Conservation (phyloP, 257 asterid genomes). For the Lantana camara region DNA sequence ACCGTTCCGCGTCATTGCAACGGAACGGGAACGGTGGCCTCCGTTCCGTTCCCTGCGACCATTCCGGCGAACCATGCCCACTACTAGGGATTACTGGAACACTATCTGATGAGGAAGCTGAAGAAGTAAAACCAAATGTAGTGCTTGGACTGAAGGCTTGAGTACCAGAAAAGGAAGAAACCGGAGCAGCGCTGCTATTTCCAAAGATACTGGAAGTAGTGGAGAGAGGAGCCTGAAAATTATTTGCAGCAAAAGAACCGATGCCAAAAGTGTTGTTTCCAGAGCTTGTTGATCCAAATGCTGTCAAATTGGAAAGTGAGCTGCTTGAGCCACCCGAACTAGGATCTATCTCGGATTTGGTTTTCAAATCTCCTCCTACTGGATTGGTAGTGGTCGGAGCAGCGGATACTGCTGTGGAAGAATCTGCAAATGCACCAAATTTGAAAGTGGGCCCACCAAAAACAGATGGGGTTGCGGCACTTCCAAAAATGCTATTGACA, state of each 20-base stretch:
- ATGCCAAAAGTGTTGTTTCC: constrained; percentile 40
- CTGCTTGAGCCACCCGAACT: too few relatives aligned
- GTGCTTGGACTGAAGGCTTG: constrained; percentile 17
- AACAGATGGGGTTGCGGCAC: constrained; percentile 31
- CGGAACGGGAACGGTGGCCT: too few relatives aligned
- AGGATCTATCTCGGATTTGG: constrained; percentile 29
- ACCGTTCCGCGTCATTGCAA: too few relatives aligned
- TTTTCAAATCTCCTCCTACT: constrained; percentile 35
- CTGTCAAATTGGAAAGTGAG: constrained; percentile 21
- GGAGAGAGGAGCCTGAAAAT: constrained; percentile 38
- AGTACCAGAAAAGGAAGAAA: constrained; percentile 30
- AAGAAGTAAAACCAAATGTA: constrained; percentile 39
- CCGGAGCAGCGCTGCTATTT: constrained; percentile 30
- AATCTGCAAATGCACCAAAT: constrained; percentile 35
- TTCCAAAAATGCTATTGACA: constrained; percentile 31
- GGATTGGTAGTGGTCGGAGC: constrained; percentile 30
- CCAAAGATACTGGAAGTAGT: constrained; percentile 23
- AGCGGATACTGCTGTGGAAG: constrained; percentile 33
- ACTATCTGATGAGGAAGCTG: constrained; percentile 40
- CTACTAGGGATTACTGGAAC: too few relatives aligned
- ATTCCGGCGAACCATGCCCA: too few relatives aligned
- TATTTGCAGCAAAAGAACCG: constrained; percentile 30
- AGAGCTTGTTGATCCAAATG: constrained; percentile 28
- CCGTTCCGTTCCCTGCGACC: too few relatives aligned
- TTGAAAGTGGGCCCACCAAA: constrained; percentile 31